Conservation (phyloP, 2,329 filamentous ascomycete genomes). For the Xylaria sp. region DNA sequence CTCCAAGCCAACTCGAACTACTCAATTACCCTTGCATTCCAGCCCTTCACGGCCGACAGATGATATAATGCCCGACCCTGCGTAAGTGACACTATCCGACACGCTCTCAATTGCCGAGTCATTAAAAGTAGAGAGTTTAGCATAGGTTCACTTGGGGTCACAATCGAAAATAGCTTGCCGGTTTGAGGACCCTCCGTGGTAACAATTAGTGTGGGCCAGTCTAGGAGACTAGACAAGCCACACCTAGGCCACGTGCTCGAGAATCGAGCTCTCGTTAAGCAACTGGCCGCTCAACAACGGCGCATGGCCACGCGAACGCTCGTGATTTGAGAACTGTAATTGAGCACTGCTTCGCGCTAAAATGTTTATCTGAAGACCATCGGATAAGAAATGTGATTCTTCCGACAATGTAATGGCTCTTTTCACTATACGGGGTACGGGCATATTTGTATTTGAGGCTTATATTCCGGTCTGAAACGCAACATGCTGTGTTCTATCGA, state of each 20-base stretch:
- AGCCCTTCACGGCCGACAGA: slow-evolving; percentile 6
- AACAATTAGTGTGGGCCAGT: slow-evolving; percentile 28
- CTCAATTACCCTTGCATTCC: slow-evolving; percentile 2
- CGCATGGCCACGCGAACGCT: slow-evolving; percentile 19
- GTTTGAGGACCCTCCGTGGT: neutral
- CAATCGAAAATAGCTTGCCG: slow-evolving; percentile 9
- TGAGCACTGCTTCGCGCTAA: slow-evolving; percentile 9
- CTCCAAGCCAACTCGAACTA: neutral
- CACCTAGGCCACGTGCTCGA: slow-evolving; percentile 40
- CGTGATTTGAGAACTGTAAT: slow-evolving; percentile 18
- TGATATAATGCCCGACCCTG: neutral
- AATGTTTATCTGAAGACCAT: neutral
- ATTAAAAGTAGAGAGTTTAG: neutral
- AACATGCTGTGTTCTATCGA: slow-evolving; percentile 16
- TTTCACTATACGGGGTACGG: slow-evolving; percentile 4
- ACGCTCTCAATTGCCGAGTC: slow-evolving; percentile 3
- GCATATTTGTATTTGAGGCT: slow-evolving; percentile 14
- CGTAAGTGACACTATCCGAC: slow-evolving; percentile 14
- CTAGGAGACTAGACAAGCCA: slow-evolving; percentile 20
- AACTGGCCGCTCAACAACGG: slow-evolving; percentile 16
- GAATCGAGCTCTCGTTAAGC: slow-evolving; percentile 27
- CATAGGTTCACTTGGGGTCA: slow-evolving; percentile 9
- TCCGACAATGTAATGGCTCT: slow-evolving; percentile 7
- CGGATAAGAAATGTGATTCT: neutral
- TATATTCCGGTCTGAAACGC: slow-evolving; percentile 14